Percentiles rank a stretch among this genome's conserved stretches.
Evolutionary conservation across 78 protist species (phyloP).

Genomic region (Dictyostelium brefeldianum): DNA sequence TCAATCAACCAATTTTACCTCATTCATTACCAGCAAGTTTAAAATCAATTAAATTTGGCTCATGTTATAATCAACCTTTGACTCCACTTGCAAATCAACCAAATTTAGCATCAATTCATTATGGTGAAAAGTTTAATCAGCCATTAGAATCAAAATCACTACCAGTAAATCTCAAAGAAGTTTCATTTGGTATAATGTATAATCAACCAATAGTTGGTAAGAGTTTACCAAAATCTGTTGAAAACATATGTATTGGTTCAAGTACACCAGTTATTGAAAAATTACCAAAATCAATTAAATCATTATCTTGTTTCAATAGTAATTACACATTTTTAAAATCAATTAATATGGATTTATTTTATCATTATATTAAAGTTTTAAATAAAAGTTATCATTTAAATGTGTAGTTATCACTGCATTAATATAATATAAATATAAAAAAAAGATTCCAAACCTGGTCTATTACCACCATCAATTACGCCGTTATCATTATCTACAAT

Average conservation of each 20-base stretch:
- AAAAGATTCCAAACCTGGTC: too few species aligned
- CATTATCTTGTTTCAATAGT: neutral
- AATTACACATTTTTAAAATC: neutral
- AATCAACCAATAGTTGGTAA: neutral
- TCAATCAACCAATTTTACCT: neutral
- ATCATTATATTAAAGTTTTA: slow-evolving; percentile 15
- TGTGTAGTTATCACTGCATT: neutral
- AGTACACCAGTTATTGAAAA: neutral
- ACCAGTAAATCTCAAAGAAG: neutral
- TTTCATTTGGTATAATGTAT: neutral
- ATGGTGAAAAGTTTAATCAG: slow-evolving; percentile 9
- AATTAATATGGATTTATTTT: neutral
- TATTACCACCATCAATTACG: too few species aligned
- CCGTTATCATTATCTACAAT: too few species aligned
- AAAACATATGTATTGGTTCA: neutral
- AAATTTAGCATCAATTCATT: neutral
- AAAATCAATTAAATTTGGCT: neutral
- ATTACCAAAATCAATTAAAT: neutral
- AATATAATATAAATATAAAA: too few species aligned
- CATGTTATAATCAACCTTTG: neutral
- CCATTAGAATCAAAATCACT: neutral
- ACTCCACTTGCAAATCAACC: neutral
- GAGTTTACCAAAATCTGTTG: neutral
- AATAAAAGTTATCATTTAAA: neutral
- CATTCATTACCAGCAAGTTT: neutral